Evolutionary conservation across 768 basidiomycete genomes (phyloP).

Genomic region (Exidia glandulosa): DNA sequence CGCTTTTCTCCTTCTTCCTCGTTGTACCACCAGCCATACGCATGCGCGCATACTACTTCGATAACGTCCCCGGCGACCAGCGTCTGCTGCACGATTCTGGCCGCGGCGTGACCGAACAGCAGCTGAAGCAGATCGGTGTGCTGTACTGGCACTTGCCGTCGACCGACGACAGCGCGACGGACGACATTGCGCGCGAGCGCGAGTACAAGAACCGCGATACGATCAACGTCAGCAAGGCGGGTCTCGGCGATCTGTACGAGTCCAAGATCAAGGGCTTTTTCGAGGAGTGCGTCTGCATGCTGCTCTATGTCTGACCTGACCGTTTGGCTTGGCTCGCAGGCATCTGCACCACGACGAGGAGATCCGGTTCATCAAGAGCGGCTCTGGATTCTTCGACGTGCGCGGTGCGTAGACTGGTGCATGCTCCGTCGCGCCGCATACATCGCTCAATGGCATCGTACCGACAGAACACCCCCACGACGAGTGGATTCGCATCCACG

Average conservation of each 20-base stretch:
- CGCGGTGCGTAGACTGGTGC: slow-evolving; percentile 41
- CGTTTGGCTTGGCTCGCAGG: slow-evolving; percentile 23
- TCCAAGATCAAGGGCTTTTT: slow-evolving; percentile 74
- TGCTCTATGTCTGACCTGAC: slow-evolving; percentile 1
- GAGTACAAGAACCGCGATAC: slow-evolving; percentile 78
- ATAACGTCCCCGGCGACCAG: slow-evolving; percentile 71
- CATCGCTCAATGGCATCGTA: not conserved
- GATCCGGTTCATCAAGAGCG: slow-evolving; percentile 77
- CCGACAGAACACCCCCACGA: slow-evolving; percentile 49
- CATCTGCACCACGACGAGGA: slow-evolving; percentile 97
- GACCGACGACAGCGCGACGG: slow-evolving; percentile 39
- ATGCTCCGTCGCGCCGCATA: not conserved
- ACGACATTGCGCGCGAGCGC: slow-evolving; percentile 53
- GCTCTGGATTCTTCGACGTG: slow-evolving; percentile 90
- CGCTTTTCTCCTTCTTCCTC: no score
- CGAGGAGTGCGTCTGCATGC: slow-evolving; percentile 46
- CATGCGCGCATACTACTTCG: slow-evolving; percentile 71
- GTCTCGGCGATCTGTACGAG: slow-evolving; percentile 78
- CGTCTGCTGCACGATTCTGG: slow-evolving; percentile 67
- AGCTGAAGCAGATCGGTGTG: slow-evolving; percentile 49
- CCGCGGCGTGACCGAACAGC: slow-evolving; percentile 29
- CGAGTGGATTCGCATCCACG: slow-evolving; percentile 71
- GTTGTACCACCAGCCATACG: no score
- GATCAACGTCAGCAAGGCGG: slow-evolving; percentile 67
- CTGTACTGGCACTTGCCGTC: slow-evolving; percentile 52